Evolutionary conservation across 768 basidiomycete species (phyloP).

Genomic region (Tremella mesenterica): DNA sequence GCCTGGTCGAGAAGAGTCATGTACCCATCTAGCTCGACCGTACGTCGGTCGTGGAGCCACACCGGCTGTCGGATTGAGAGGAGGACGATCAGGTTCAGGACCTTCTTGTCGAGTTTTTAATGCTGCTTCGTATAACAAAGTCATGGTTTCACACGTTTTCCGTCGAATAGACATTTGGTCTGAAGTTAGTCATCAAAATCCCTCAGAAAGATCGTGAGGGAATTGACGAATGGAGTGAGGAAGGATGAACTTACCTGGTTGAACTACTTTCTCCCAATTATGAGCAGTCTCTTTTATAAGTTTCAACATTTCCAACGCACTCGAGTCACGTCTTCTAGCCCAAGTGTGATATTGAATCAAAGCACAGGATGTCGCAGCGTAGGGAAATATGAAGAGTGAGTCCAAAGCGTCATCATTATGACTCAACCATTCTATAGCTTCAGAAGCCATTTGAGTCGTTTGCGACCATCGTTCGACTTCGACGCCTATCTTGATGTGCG

Average conservation of each 20-base stretch:
- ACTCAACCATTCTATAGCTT: slow-evolving; percentile 84
- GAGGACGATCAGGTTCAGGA: slow-evolving; percentile 50
- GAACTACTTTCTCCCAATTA: slow-evolving; percentile 77
- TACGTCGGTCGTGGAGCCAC: slow-evolving; percentile 42
- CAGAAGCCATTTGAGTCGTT: slow-evolving; percentile 63
- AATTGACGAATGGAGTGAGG: background rate
- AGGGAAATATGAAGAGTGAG: slow-evolving; percentile 76
- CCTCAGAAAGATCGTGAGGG: background rate
- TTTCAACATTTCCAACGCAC: slow-evolving; percentile 64
- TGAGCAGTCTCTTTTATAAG: slow-evolving; percentile 75
- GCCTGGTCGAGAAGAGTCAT: slow-evolving; percentile 73
- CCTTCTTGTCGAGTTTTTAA: slow-evolving; percentile 53
- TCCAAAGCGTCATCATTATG: slow-evolving; percentile 71
- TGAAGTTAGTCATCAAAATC: background rate
- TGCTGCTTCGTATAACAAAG: slow-evolving; percentile 86
- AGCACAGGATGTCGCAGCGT: slow-evolving; percentile 78
- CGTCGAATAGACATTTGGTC: slow-evolving; percentile 88
- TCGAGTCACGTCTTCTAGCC: slow-evolving; percentile 68
- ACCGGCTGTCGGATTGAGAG: slow-evolving; percentile 72
- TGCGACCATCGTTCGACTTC: slow-evolving; percentile 71
- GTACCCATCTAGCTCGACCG: slow-evolving; percentile 57
- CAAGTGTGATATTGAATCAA: slow-evolving; percentile 94
- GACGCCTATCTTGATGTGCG: slow-evolving; percentile 76
- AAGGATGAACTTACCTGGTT: slow-evolving; percentile 50
- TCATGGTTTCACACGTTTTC: slow-evolving; percentile 82